These are phyloP conservation scores for Paramecium octaurelia DNA, from an alignment of 73 alveolate species.

Conservation along the genomic window DNA sequence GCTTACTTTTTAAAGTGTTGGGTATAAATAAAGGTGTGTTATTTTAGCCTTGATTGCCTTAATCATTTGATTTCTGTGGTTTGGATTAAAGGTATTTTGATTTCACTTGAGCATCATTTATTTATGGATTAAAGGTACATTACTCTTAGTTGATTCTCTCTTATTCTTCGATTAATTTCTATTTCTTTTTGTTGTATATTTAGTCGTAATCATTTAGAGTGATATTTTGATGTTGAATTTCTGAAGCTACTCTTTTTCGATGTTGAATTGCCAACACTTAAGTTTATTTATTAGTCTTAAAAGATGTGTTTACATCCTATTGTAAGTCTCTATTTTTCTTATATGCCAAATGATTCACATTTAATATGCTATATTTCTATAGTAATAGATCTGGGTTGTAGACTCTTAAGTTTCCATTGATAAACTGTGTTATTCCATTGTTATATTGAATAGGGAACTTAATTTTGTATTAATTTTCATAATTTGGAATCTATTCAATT, in stretches of 20 bases:
- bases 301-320: not conserved
- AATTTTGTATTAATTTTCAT: not conserved
- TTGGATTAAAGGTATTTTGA: not conserved
- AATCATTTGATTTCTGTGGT: not conserved
- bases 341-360: not conserved
- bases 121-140: conserved; percentile 19
- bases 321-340: not conserved
- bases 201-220: not conserved
- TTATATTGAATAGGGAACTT: not conserved
- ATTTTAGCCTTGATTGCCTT: not conserved
- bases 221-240: not conserved
- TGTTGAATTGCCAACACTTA: not conserved
- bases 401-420: not conserved
- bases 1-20: not conserved
- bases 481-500: not conserved
- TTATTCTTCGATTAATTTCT: not conserved
- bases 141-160: not conserved
- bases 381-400: not conserved
- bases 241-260: conserved; percentile 24
- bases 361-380: not conserved
- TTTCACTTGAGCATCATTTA: not conserved
- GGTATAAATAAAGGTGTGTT: not conserved
- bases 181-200: not conserved
- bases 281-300: not conserved
- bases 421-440: not conserved